These are phyloP conservation scores for Tillandsia leiboldiana DNA, from an alignment of 176 grass and related monocot species.

Conservation along the genomic window DNA sequence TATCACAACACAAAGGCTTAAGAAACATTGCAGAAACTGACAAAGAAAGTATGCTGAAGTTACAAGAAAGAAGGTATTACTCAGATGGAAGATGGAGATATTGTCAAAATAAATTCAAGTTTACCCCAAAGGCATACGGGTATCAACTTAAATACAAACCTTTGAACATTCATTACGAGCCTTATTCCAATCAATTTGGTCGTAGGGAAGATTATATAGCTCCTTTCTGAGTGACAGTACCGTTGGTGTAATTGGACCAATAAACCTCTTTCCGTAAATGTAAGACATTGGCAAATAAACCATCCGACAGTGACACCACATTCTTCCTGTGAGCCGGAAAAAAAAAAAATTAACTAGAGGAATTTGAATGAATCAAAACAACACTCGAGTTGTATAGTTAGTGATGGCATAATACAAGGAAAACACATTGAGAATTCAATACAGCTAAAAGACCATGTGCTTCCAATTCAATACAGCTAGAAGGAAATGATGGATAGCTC, in stretches of 20 bases:
- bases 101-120: background rate
- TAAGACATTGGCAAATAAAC: conserved; percentile 97
- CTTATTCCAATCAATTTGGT: conserved; percentile 71
- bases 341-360: background rate
- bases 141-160: conserved; percentile 34
- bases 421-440: too few species aligned
- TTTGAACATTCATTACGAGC: conserved; percentile 92
- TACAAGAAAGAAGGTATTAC: background rate
- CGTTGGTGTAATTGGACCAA: conserved; percentile 48
- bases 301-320: conserved; percentile 98
- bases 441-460: too few species aligned
- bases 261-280: conserved; percentile 92
- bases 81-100: background rate
- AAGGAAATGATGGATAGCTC: too few species aligned
- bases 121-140: background rate
- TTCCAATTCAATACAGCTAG: too few species aligned
- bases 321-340: conserved; percentile 42
- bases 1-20: background rate
- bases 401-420: background rate
- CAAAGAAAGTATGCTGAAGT: background rate
- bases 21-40: background rate
- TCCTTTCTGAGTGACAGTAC: conserved; percentile 70
- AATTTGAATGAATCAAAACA: background rate
- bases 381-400: background rate
- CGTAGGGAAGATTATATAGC: conserved; percentile 50